phyloP scores from a whole-genome alignment of 1,284 basidiomycete genomes.

The Pholiota adiposa region DNA sequence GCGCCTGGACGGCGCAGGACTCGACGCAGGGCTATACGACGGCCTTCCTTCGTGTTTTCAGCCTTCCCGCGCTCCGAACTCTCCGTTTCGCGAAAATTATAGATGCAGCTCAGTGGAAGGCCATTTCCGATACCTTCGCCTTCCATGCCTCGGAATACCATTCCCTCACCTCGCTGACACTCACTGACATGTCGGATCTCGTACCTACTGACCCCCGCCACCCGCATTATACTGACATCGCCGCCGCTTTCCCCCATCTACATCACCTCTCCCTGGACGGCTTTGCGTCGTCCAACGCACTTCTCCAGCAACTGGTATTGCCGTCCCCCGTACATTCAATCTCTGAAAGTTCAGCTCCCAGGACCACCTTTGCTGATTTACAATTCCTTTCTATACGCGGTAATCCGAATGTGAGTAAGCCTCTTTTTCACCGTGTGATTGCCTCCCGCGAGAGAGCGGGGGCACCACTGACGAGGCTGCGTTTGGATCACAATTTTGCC shows the following conservation, averaged over 20 bases:
- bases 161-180: constrained; percentile 25
- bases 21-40: not conserved
- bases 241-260: constrained; percentile 27
- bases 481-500: constrained; percentile 24
- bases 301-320: constrained; percentile 26
- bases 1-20: not conserved
- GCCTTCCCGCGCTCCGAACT: constrained; percentile 23
- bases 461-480: constrained; percentile 22
- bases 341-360: not conserved
- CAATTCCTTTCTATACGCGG: constrained; percentile 24
- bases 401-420: constrained; percentile 26
- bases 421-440: constrained; percentile 29
- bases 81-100: constrained; percentile 27
- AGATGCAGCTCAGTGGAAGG: constrained; percentile 21
- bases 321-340: no score
- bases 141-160: constrained; percentile 18
- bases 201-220: constrained; percentile 8
- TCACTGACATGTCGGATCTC: constrained; percentile 24
- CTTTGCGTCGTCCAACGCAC: constrained; percentile 20
- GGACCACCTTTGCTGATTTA: constrained; percentile 23
- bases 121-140: constrained; percentile 18
- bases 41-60: not conserved
- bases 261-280: constrained; percentile 24
- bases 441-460: constrained; percentile 17
- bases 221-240: constrained; percentile 13